phyloP scores from a whole-genome alignment of 2,329 filamentous ascomycete species.

The Neonectria punicea region DNA sequence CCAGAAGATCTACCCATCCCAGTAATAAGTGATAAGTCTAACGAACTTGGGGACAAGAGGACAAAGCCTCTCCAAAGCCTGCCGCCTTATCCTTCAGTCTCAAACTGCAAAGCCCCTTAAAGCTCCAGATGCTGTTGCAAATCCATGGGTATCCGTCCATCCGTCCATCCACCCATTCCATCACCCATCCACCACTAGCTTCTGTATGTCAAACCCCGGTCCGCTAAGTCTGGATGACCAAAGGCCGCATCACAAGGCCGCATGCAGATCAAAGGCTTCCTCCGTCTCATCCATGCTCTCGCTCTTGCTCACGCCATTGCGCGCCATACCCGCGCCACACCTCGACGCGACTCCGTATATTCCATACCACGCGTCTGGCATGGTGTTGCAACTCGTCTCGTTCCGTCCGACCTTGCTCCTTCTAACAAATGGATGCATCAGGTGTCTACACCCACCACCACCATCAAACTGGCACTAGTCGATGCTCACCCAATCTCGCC shows the following conservation, averaged over 20 bases:
- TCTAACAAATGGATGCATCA: conserved; percentile 8
- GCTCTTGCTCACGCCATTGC: conserved; percentile 23
- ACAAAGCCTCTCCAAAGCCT: background rate
- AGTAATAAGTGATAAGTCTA: conserved; percentile 18
- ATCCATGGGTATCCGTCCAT: conserved; percentile 37
- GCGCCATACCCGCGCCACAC: conserved; percentile 26
- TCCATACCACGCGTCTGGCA: conserved; percentile 38
- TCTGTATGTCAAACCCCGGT: conserved; percentile 16
- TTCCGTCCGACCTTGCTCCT: conserved; percentile 24
- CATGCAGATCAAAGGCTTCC: conserved; percentile 29
- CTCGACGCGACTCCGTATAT: conserved; percentile 33
- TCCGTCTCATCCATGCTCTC: conserved; percentile 16
- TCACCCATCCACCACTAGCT: conserved; percentile 9
- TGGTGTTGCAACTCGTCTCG: conserved; percentile 35
- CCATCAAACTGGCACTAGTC: conserved; percentile 1
- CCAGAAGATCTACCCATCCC: conserved; percentile 18
- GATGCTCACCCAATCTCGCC: conserved; percentile 29
- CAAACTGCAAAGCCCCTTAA: conserved; percentile 15
- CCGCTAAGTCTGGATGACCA: conserved; percentile 19
- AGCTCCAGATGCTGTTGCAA: conserved; percentile 20
- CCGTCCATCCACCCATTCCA: conserved; percentile 27
- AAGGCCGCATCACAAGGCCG: conserved; percentile 14
- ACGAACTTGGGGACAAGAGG: conserved; percentile 1
- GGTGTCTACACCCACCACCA: conserved; percentile 30
- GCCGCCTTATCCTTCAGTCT: conserved; percentile 14